phyloP scores from a whole-genome alignment of 257 asterid genomes.

The Przewalskia tangutica region DNA sequence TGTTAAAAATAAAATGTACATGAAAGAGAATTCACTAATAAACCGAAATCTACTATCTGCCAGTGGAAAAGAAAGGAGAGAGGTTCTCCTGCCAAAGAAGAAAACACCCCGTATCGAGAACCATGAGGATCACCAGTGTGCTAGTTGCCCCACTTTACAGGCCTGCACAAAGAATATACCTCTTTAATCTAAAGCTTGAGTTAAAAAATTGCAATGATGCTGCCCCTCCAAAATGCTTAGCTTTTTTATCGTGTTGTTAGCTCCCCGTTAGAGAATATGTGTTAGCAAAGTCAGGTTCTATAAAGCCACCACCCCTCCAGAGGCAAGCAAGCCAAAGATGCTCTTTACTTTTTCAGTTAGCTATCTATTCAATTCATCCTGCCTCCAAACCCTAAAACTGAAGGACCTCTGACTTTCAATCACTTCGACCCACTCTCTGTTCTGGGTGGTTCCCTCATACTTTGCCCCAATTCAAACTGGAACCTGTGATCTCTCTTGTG shows the following conservation, averaged over 20 bases:
- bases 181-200: slow-evolving; percentile 44
- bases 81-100: slow-evolving; percentile 55
- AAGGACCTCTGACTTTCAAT: slow-evolving; percentile 69
- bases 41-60: slow-evolving; percentile 23
- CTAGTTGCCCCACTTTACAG: slow-evolving; percentile 47
- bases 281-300: slow-evolving; percentile 47
- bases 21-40: slow-evolving; percentile 15
- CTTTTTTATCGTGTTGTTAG: slow-evolving; percentile 47
- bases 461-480: slow-evolving; percentile 27
- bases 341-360: slow-evolving; percentile 1
- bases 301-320: slow-evolving; percentile 9
- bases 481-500: slow-evolving; percentile 12
- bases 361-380: slow-evolving; percentile 23
- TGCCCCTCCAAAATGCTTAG: slow-evolving; percentile 29
- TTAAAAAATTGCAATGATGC: slow-evolving; percentile 32
- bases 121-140: slow-evolving; percentile 40
- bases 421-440: slow-evolving; percentile 52
- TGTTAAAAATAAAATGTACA: slow-evolving; percentile 43
- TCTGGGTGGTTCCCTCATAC: slow-evolving; percentile 26
- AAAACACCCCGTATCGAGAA: slow-evolving; percentile 45
- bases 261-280: slow-evolving; percentile 31
- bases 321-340: slow-evolving; percentile 7
- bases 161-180: slow-evolving; percentile 68
- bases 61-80: slow-evolving; percentile 24
- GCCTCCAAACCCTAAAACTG: slow-evolving; percentile 39